Evolutionary conservation across 23 red algal genomes (phyloP), one percentile per base, ranked within the genome.

Genomic region (Gracilariopsis chorda): DNA sequence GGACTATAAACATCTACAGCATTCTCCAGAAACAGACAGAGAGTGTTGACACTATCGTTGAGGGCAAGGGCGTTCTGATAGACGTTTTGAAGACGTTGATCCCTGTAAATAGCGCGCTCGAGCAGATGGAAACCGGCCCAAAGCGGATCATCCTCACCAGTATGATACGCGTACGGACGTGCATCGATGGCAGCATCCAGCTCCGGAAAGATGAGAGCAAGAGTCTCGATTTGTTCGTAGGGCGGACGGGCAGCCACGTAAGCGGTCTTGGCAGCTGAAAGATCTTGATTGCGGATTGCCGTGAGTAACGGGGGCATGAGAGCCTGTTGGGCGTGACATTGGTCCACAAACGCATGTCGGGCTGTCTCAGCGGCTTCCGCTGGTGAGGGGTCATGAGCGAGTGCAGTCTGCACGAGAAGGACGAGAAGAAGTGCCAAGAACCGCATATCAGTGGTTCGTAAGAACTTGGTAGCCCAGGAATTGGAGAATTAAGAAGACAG

Each of bases 151-250:
- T 85, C 63, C 42, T 93, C 89, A 14, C 89, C 89, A 4, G 48
- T 41, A 21, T 43, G 53, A 42, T 84, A 67, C 5, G 53, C 88
- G 58, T 92, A 92, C 25, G 88, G 78, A 24, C 88, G 88, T 7
- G 88, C 74, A 64, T 92, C 88, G 64, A 92, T 92, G n/a, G n/a
- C n/a, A n/a, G n/a, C n/a, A n/a, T 90, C 85, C 39, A 82, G 45
- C 20, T 57, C 74, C 20, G 23, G 37, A 83, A 90, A 90, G 41
- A 25, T 47, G 28, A 36, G n/a, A 30, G 85, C 85, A 2, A 90
- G 28, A 19, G 43, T 39, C 42, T 90, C 85, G 48, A 90, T 90
- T 16, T 83, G 85, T 57, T 90, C 85, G 36, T 90, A 90, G 24
- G 21, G 25, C 7, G 20, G 29, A 27, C 85, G 74, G 1, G 62